phyloP scores from a whole-genome alignment of 2,329 filamentous ascomycete species.

The Dactylellina leptospora region DNA sequence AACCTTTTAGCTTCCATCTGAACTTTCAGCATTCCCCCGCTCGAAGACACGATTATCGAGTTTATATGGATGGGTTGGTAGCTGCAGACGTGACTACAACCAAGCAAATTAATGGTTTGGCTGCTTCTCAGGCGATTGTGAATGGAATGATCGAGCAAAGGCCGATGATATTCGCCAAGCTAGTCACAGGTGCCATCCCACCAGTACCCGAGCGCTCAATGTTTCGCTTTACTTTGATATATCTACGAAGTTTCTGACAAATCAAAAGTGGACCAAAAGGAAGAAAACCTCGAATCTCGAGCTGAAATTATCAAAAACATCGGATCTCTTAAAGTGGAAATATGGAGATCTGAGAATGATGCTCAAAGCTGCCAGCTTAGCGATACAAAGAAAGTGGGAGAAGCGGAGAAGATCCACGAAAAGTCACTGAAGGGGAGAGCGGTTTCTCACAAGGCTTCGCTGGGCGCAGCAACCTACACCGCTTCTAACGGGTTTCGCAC shows the following conservation, averaged over 20 bases:
- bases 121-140: not conserved
- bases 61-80: slow-evolving; percentile 5
- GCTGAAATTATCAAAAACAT: slow-evolving; percentile 11
- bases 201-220: too few relatives aligned
- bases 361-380: not conserved
- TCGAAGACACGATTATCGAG: not conserved
- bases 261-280: slow-evolving; percentile 37
- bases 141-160: not conserved
- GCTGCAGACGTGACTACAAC: not conserved
- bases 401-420: slow-evolving; percentile 20
- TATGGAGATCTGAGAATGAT: slow-evolving; percentile 3
- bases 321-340: slow-evolving; percentile 2
- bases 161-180: slow-evolving; percentile 21
- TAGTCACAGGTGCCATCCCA: slow-evolving; percentile 29
- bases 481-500: not conserved
- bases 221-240: too few relatives aligned
- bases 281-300: slow-evolving; percentile 15
- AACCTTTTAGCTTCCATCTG: slow-evolving; percentile 18
- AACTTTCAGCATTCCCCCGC: slow-evolving; percentile 13
- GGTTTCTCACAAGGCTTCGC: slow-evolving; percentile 22
- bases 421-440: slow-evolving; percentile 38
- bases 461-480: slow-evolving; percentile 1
- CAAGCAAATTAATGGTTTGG: not conserved
- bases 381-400: too few relatives aligned
- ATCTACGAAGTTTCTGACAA: too few relatives aligned